These are phyloP conservation scores for Clonostachys sp. DNA, from an alignment of 2,329 filamentous ascomycete genomes.

Conservation along the genomic window DNA sequence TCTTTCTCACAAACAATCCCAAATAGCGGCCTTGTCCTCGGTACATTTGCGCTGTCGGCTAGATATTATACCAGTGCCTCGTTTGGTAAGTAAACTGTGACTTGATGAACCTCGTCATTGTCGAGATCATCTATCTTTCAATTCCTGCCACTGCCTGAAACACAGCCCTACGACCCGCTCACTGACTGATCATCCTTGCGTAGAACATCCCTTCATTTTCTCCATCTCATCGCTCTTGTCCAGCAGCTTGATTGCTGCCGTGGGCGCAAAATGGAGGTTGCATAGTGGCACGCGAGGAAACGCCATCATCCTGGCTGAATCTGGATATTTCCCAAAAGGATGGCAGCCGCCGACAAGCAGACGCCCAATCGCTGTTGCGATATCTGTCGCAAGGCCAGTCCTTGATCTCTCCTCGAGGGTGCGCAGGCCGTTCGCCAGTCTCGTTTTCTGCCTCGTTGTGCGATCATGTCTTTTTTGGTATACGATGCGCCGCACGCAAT, in stretches of 20 bases:
- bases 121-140: neutral
- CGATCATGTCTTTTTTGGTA: conserved; percentile 1
- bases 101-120: neutral
- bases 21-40: conserved; percentile 1
- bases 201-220: conserved; percentile 2
- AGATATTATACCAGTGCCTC: conserved; percentile 2
- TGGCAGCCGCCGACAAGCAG: neutral
- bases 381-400: neutral
- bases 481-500: neutral
- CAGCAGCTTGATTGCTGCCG: neutral
- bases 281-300: neutral
- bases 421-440: neutral
- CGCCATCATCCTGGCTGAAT: neutral
- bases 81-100: neutral
- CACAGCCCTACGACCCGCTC: neutral
- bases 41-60: neutral
- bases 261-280: neutral
- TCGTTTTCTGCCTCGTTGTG: neutral
- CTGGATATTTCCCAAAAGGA: neutral
- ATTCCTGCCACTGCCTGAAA: neutral
- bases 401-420: neutral
- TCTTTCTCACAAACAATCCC: neutral
- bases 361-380: too few relatives aligned
- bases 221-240: neutral
- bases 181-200: neutral